These are phyloP conservation scores for Colletotrichum siamense DNA, from an alignment of 2,329 filamentous ascomycete genomes.

Conservation along the genomic window DNA sequence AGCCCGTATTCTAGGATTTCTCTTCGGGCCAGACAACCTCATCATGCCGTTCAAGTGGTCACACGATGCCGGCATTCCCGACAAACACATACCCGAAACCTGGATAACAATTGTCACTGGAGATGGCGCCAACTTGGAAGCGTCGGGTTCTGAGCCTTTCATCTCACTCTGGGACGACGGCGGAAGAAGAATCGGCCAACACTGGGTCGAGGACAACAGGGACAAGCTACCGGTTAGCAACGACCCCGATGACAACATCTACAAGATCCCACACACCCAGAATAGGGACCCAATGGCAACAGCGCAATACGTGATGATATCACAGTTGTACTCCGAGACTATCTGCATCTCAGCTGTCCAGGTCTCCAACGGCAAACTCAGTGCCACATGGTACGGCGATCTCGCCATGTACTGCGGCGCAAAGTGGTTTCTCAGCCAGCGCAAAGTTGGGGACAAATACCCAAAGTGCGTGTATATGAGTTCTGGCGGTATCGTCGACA, in stretches of 20 bases:
- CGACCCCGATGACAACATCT: neutral
- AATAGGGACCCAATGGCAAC: slow-evolving; percentile 11
- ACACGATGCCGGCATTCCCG: neutral
- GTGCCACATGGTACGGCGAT: slow-evolving; percentile 26
- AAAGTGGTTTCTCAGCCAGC: slow-evolving; percentile 27
- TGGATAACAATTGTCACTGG: neutral
- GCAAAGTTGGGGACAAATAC: slow-evolving; percentile 12
- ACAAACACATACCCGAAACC: neutral
- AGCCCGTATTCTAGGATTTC: neutral
- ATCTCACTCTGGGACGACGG: slow-evolving; percentile 25
- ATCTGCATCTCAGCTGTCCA: slow-evolving; percentile 27
- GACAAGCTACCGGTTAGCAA: neutral
- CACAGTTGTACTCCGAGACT: slow-evolving; percentile 22
- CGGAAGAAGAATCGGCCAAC: slow-evolving; percentile 18
- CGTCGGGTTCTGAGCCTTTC: slow-evolving; percentile 17
- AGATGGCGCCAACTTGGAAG: neutral
- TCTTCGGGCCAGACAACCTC: neutral
- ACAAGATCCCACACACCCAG: slow-evolving; percentile 18
- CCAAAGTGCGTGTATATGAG: slow-evolving; percentile 27
- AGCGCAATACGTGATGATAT: slow-evolving; percentile 18
- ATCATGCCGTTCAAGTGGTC: neutral
- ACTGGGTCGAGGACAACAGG: neutral
- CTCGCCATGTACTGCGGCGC: slow-evolving; percentile 25
- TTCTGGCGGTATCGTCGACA: slow-evolving; percentile 14
- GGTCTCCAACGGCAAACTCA: slow-evolving; percentile 22